Conservation (phyloP, 2,329 filamentous ascomycete genomes). For the Xylaria polymorpha region DNA sequence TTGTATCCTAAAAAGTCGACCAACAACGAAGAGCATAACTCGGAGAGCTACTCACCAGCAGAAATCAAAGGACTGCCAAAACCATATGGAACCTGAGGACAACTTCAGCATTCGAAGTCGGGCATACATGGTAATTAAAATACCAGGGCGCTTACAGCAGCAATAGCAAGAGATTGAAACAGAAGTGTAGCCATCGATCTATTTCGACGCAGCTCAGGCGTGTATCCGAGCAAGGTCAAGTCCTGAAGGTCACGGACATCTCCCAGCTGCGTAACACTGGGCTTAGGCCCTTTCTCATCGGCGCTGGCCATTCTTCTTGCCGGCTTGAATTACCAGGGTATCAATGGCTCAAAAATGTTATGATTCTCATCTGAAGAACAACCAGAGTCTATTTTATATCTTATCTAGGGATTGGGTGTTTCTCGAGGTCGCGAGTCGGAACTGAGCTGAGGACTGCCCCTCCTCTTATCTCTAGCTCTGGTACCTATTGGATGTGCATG, state of each 20-base stretch:
- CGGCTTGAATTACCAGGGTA: not conserved
- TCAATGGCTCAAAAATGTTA: not conserved
- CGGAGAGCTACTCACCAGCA: constrained; percentile 34
- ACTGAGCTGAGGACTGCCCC: constrained; percentile 14
- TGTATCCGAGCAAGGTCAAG: constrained; percentile 64
- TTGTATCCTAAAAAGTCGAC: not conserved
- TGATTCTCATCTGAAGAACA: not conserved
- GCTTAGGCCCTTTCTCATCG: constrained; percentile 26
- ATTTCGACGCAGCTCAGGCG: constrained; percentile 66
- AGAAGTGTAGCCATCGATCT: constrained; percentile 69
- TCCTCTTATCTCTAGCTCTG: constrained; percentile 33
- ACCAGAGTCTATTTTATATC: constrained; percentile 4
- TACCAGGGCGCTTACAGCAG: constrained; percentile 54
- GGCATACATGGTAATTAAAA: not conserved
- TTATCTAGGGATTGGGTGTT: not conserved
- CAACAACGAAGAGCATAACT: not conserved
- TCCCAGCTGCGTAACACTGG: constrained; percentile 27
- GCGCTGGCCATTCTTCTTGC: constrained; percentile 17
- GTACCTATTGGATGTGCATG: constrained; percentile 10
- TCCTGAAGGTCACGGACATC: constrained; percentile 47
- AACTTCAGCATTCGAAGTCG: constrained; percentile 15
- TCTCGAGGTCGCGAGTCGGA: constrained; percentile 1
- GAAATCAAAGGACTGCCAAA: constrained; percentile 54
- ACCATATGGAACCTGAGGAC: constrained; percentile 63
- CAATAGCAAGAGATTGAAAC: constrained; percentile 71